Percentiles rank a stretch among this genome's conserved stretches.
Evolutionary conservation across 371 early-diverging fungal species (phyloP).

Genomic region (Mucor plumbeus): DNA sequence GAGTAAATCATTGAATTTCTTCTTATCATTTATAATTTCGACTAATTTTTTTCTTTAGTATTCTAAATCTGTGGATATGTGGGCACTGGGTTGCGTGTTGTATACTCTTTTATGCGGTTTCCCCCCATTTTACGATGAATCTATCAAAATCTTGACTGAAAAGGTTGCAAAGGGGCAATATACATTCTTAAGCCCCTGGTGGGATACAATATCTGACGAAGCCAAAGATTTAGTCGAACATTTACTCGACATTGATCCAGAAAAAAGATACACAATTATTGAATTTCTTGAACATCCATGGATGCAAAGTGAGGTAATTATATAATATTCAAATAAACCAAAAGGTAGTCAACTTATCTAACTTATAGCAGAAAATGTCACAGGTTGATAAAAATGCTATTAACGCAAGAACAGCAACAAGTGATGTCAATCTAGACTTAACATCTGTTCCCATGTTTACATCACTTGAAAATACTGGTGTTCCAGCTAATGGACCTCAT

Average conservation of each 20-base stretch:
- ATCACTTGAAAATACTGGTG: conserved; percentile 7
- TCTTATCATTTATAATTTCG: background rate
- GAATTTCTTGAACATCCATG: conserved; percentile 84
- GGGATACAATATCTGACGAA: conserved; percentile 69
- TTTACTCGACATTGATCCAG: conserved; percentile 63
- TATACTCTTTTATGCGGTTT: conserved; percentile 90
- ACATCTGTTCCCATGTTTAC: conserved; percentile 17
- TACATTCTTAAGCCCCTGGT: conserved; percentile 76
- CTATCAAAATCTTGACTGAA: conserved; percentile 61
- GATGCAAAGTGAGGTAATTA: conserved; percentile 53
- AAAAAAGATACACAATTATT: conserved; percentile 59
- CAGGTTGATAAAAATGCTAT: conserved; percentile 16
- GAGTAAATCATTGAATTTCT: background rate
- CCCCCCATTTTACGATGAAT: conserved; percentile 88
- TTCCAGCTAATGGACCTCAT: background rate
- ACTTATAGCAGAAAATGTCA: conserved; percentile 7
- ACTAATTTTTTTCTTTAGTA: conserved; percentile 57
- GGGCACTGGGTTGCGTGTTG: conserved; percentile 93
- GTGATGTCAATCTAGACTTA: conserved; percentile 6
- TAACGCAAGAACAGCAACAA: conserved; percentile 4
- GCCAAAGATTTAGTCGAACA: conserved; percentile 80
- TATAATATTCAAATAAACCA: background rate
- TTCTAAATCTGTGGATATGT: conserved; percentile 90
- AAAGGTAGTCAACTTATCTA: background rate
- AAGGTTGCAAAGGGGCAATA: conserved; percentile 71